These are phyloP conservation scores for Trichoderma pleuroti DNA, from an alignment of 2,329 filamentous ascomycete genomes.

Conservation along the genomic window DNA sequence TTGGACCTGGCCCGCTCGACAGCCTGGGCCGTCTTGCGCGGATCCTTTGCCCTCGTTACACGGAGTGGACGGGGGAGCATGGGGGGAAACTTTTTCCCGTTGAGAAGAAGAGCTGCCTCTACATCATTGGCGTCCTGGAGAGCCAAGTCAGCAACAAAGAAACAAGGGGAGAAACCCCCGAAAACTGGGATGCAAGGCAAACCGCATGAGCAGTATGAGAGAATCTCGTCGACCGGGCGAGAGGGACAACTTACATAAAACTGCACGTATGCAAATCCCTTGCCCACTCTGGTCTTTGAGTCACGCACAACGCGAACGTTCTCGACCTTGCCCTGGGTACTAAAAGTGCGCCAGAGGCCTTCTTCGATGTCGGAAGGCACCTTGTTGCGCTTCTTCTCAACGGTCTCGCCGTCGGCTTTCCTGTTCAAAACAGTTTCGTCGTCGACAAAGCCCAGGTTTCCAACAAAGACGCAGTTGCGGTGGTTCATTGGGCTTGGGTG, in stretches of 20 bases:
- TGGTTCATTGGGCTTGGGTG: conserved; percentile 81
- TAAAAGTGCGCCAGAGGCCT: conserved; percentile 81
- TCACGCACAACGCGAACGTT: conserved; percentile 91
- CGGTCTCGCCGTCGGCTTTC: conserved; percentile 61
- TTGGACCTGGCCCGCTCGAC: conserved; percentile 33
- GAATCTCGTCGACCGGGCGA: neutral
- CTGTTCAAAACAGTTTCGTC: conserved; percentile 72
- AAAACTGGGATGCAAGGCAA: neutral
- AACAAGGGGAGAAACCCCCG: neutral
- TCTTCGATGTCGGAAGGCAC: conserved; percentile 84
- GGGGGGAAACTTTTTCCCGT: conserved; percentile 90
- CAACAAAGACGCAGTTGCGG: conserved; percentile 89
- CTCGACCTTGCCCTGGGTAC: conserved; percentile 75
- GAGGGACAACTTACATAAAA: conserved; percentile 59
- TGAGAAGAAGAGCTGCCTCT: conserved; percentile 81
- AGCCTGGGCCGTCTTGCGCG: conserved; percentile 55
- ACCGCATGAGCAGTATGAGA: neutral
- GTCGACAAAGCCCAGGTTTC: conserved; percentile 93
- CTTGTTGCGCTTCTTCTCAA: conserved; percentile 70
- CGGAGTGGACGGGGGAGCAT: conserved; percentile 87
- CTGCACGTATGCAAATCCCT: conserved; percentile 96
- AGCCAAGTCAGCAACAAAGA: conserved; percentile 1
- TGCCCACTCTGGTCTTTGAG: conserved; percentile 84
- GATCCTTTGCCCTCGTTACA: conserved; percentile 80
- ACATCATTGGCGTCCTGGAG: conserved; percentile 74